Evolutionary conservation across 768 basidiomycete genomes (phyloP), one percentile per base, ranked within the genome.

Genomic region (Leucogyrophana mollusca): DNA sequence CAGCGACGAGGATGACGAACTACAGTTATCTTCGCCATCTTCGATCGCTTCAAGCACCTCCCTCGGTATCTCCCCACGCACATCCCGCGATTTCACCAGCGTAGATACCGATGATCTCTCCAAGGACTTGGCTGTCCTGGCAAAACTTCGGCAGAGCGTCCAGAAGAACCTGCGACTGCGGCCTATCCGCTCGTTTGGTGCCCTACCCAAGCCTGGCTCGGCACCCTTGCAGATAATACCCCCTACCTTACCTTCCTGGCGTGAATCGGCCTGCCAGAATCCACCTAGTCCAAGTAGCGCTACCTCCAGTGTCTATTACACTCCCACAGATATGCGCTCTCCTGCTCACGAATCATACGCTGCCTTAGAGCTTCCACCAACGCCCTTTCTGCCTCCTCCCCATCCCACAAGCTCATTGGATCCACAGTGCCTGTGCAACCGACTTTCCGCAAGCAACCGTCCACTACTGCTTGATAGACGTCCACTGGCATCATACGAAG

Each of bases 391-490:
- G n/a, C n/a, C n/a, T 33, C 40, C 47, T 17, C 52, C 14, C 65
- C 60, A 14, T 53, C 59, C 23, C 46, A 64, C 17, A 64, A 60
- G 45, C 69, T 78, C 35, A 64, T 47, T 79, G 52, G 67, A 73
- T 17, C 73, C 84, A 11, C 71, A 66, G 22, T 51, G 71, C 8
- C 73, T 83, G 43, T 71, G 72, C 42, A 60, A 62, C 40, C 77
- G 80, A 20, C 73, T 88, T 14, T 61, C 68, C 37, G 72, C 75
- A n/a, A 52, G 65, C 8, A 54, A 16, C 24, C 78, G 76, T 2
- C 87, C 90, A 8, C 70, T 94, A 18, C 67, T 95, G 48, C 77
- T 95, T 60, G 93, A 96, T 65, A 90, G 89, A 32, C 82, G 93
- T 4, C 82, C 87, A 3, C 73, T 83, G 16, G 72, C 78, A 1